These are phyloP conservation scores for Kwoniella sp. DNA, from an alignment of 768 basidiomycete species.

Conservation along the genomic window DNA sequence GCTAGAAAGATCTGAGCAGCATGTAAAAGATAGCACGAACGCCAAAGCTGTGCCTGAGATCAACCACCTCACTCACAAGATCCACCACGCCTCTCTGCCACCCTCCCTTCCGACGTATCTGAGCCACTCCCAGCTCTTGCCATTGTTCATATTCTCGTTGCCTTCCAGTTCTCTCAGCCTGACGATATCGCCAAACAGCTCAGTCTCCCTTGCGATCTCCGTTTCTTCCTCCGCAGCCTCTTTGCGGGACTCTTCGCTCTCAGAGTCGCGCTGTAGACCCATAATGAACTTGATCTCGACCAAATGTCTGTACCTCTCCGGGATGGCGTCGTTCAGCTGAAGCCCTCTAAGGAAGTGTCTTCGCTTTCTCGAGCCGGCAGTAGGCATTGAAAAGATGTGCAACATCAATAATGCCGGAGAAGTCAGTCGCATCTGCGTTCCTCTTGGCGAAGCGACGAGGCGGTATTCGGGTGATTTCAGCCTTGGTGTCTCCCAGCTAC, in stretches of 20 bases:
- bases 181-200: slow-evolving; percentile 40
- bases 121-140: slow-evolving; percentile 44
- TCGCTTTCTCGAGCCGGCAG: slow-evolving; percentile 8
- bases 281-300: slow-evolving; percentile 38
- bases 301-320: slow-evolving; percentile 25
- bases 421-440: neutral
- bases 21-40: no score
- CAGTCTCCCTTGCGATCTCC: slow-evolving; percentile 26
- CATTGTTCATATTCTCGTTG: slow-evolving; percentile 49
- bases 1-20: no score
- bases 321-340: slow-evolving; percentile 15
- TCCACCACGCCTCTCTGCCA: slow-evolving; percentile 39
- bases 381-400: slow-evolving; percentile 37
- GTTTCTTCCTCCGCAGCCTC: slow-evolving; percentile 20
- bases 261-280: slow-evolving; percentile 3
- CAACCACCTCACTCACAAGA: slow-evolving; percentile 44
- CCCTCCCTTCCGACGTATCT: slow-evolving; percentile 35
- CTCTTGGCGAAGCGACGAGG: neutral
- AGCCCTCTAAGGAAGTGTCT: slow-evolving; percentile 23
- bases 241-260: neutral
- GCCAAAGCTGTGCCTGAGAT: no score
- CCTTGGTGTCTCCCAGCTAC: slow-evolving; percentile 2
- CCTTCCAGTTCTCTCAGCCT: slow-evolving; percentile 30
- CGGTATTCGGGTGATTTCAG: neutral
- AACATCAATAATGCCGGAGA: slow-evolving; percentile 22